Conservation (phyloP, 306 rosid species). For the Dryas drummondii region DNA sequence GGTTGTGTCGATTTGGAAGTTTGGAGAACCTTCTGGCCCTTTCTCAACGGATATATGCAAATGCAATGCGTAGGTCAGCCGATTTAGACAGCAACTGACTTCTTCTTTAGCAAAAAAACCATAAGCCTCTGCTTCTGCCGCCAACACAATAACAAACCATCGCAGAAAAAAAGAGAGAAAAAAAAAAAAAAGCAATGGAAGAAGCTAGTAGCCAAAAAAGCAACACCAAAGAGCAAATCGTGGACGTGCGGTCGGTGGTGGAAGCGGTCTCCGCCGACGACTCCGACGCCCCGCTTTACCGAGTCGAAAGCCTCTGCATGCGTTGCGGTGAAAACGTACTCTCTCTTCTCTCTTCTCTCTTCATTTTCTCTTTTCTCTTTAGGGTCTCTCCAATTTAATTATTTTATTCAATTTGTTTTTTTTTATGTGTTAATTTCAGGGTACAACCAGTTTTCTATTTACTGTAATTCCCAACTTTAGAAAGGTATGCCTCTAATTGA, state of each 20-base stretch:
- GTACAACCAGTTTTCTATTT: constrained; percentile 65
- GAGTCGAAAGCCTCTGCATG: constrained; percentile 89
- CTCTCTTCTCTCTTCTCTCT: background rate
- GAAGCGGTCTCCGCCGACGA: constrained; percentile 75
- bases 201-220: background rate
- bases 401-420: background rate
- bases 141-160: background rate
- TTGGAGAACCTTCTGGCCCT: background rate
- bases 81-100: background rate
- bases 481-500: constrained; percentile 49
- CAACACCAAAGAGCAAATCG: constrained; percentile 41
- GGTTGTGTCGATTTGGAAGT: background rate
- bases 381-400: background rate
- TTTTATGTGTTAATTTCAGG: constrained; percentile 36
- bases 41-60: background rate
- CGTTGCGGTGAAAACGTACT: constrained; percentile 74
- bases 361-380: background rate
- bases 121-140: background rate
- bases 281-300: constrained; percentile 63
- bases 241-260: constrained; percentile 78
- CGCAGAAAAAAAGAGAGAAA: background rate
- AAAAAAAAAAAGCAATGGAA: background rate
- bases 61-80: background rate
- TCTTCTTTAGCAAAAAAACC: background rate
- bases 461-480: constrained; percentile 82